These are phyloP conservation scores for Trichoderma guizhouense DNA, from an alignment of 2,329 filamentous ascomycete genomes.

Conservation along the genomic window DNA sequence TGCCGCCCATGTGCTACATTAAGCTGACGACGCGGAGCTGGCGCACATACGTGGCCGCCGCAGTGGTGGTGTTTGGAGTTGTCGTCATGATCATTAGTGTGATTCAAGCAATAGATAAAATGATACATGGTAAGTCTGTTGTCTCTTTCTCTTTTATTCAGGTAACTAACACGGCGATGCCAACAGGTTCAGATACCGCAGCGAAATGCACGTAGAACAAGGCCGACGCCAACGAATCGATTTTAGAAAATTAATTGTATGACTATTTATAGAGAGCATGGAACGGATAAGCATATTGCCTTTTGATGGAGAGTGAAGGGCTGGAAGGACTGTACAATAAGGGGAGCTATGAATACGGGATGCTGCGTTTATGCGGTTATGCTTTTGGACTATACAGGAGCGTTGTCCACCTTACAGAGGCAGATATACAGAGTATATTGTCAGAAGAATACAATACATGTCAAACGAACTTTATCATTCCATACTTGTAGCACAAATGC, in stretches of 20 bases:
- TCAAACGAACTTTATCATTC: neutral
- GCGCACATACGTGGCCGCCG: constrained; percentile 69
- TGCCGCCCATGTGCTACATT: constrained; percentile 92
- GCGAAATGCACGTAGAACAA: constrained; percentile 16
- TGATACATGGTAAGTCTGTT: constrained; percentile 46
- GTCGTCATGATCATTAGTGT: constrained; percentile 79
- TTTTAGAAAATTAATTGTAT: constrained; percentile 4
- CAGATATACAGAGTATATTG: neutral
- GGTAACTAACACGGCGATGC: neutral
- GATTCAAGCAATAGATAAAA: constrained; percentile 68
- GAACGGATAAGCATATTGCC: constrained; percentile 6
- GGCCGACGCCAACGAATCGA: neutral
- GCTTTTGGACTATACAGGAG: neutral
- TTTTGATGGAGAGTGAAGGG: neutral
- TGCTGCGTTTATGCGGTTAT: neutral
- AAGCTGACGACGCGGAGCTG: constrained; percentile 78
- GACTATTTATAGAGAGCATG: constrained; percentile 15
- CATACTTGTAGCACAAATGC: neutral
- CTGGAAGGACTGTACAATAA: neutral
- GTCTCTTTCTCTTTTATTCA: neutral
- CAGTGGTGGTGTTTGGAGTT: constrained; percentile 73
- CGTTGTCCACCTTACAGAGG: neutral
- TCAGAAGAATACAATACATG: neutral
- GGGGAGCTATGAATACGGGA: neutral
- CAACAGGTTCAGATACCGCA: constrained; percentile 11